Base-by-base conservation (phyloP, 352 stramenopile genomes). In the Pythium pectinolyticum region DNA sequence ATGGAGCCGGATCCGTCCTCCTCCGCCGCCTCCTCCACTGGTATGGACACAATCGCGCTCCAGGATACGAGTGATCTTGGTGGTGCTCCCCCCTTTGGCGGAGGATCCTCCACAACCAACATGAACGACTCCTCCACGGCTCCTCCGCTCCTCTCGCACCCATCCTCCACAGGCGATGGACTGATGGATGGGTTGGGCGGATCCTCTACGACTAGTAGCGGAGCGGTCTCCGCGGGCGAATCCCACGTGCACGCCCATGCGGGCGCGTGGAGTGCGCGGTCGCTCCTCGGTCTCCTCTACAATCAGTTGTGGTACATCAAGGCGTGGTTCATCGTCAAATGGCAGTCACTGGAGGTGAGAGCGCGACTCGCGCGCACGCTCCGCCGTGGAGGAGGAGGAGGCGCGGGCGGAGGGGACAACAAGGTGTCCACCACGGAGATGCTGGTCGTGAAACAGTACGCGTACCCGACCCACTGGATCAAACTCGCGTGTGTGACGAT, bases 391-490 rank as follows among this genome's bases (percentile, higher is more conserved):
- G 52, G 55, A 27, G 52, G 55, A 57, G 41, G 56, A 61, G 48
- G 55, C 25, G 61, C 53, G 58, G 3, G 53, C 53, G 28, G n/a
- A n/a, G n/a, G n/a, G n/a, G n/a, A n/a, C n/a, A n/a, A 46, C 52
- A 57, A 71, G 28, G 39, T 9, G 14, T 52, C 34, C 43, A 58
- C 61, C 17, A 64, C 62, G 37, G 62, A 69, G 40, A 63, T 54
- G 28, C 62, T 69, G 31, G 65, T 76, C 19, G 70, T 82, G 34
- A 88, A 87, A 54, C 72, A 86, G 54, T 90, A 75, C 70, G 77
- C 72, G 53, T 90, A 88, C 53, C 78, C 81, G 12, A 90, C 81
- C 4, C 74, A 84, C 28, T 90, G 72, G 71, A 70, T 90, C 61
- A 84, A 78, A 28, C 70, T 86, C n/a, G 79, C 73, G 35, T 82